These are phyloP conservation scores for Fomitopsis schrenkii DNA, from an alignment of 1,284 basidiomycete genomes.

Conservation along the genomic window DNA sequence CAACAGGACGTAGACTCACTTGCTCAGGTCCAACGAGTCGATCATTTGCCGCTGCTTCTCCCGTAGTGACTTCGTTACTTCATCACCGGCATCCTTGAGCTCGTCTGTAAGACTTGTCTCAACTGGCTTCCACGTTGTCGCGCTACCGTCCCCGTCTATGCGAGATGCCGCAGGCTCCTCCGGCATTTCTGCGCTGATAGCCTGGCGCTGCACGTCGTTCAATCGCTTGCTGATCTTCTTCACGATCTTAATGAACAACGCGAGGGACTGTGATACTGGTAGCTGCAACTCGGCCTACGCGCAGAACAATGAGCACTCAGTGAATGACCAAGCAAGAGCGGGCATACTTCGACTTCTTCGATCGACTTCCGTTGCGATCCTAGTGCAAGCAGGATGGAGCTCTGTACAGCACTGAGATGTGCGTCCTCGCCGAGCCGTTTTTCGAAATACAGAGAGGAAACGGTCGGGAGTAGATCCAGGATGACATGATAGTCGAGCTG, in stretches of 20 bases:
- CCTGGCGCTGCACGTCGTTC: conserved; percentile 78
- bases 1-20: conserved; percentile 51
- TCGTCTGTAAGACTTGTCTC: conserved; percentile 55
- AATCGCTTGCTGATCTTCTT: conserved; percentile 82
- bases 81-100: conserved; percentile 69
- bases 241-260: conserved; percentile 89
- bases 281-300: conserved; percentile 73
- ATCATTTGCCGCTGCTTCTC: conserved; percentile 84
- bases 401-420: conserved; percentile 79
- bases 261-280: conserved; percentile 84
- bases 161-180: conserved; percentile 19
- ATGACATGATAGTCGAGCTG: conserved; percentile 97
- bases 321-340: background rate
- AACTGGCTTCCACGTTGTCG: conserved; percentile 46
- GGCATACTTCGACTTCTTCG: conserved; percentile 80
- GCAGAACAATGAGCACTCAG: background rate
- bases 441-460: conserved; percentile 85
- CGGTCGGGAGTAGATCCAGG: conserved; percentile 83
- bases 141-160: conserved; percentile 19
- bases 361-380: conserved; percentile 91
- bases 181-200: conserved; percentile 59
- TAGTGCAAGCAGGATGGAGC: conserved; percentile 84
- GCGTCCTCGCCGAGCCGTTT: conserved; percentile 62
- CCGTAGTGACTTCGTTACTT: conserved; percentile 42
- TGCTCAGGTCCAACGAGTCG: conserved; percentile 77